Percentiles rank a stretch among this genome's conserved stretches.
Conservation (phyloP, 2,329 filamentous ascomycete genomes). For the Fusarium albosuccineum region DNA sequence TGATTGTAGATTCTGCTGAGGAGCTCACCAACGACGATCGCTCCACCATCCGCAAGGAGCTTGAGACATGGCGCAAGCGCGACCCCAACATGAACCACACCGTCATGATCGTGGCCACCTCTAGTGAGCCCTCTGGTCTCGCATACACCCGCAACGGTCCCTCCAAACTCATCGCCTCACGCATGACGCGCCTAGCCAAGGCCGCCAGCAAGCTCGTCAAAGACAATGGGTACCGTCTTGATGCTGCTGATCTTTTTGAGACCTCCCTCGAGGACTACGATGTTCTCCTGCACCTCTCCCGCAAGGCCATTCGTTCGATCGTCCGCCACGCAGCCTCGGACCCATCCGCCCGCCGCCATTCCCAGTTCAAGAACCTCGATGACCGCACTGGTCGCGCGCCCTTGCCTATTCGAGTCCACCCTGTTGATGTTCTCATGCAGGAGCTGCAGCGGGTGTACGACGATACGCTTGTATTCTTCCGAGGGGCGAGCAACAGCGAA, state of each 20-base stretch:
- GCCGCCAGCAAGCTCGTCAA: constrained; percentile 76
- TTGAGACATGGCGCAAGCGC: constrained; percentile 87
- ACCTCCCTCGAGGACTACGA: constrained; percentile 83
- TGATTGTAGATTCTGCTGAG: constrained; percentile 79
- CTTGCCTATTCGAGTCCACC: constrained; percentile 68
- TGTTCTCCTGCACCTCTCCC: constrained; percentile 80
- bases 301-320: constrained; percentile 62
- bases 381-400: constrained; percentile 62
- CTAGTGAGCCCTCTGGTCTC: constrained; percentile 80
- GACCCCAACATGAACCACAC: constrained; percentile 90
- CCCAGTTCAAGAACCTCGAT: constrained; percentile 86
- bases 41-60: constrained; percentile 74
- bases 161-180: constrained; percentile 83
- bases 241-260: constrained; percentile 73
- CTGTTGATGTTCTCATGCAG: constrained; percentile 71
- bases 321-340: constrained; percentile 55
- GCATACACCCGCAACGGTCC: constrained; percentile 82
- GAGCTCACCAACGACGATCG: constrained; percentile 73
- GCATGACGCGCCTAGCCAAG: constrained; percentile 85
- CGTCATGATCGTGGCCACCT: constrained; percentile 84
- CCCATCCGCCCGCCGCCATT: constrained; percentile 55
- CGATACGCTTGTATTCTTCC: constrained; percentile 83
- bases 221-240: constrained; percentile 64
- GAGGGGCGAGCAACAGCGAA: constrained; percentile 62
- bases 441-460: constrained; percentile 78